Evolutionary conservation across 495 filamentous ascomycete genomes (phyloP).

Genomic region (Schizothecium vesticola): DNA sequence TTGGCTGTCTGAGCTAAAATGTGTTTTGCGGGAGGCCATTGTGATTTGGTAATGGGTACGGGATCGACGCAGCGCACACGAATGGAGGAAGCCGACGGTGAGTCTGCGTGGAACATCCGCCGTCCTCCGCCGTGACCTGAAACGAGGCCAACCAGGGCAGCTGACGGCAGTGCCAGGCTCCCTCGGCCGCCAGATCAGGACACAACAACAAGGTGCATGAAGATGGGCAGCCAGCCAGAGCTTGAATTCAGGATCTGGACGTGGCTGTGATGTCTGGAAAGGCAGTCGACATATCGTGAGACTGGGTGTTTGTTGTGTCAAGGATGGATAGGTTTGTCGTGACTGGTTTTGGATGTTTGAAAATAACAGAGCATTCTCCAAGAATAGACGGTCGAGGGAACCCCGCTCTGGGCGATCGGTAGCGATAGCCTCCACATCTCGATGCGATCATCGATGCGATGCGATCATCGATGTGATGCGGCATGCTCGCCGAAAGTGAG

Average conservation of each 20-base stretch:
- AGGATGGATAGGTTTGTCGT: neutral
- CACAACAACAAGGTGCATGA: neutral
- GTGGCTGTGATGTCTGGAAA: neutral
- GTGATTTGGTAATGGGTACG: neutral
- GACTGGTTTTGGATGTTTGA: neutral
- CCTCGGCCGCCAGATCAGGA: neutral
- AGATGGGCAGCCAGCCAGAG: neutral
- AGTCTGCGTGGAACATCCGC: neutral
- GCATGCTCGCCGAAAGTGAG: neutral
- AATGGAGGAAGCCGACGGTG: slow-evolving; percentile 10
- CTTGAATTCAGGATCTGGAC: neutral
- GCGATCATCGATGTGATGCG: neutral
- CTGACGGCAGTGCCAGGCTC: neutral
- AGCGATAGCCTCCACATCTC: neutral
- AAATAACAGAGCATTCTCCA: neutral
- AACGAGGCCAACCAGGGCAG: slow-evolving; percentile 10
- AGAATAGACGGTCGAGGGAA: neutral
- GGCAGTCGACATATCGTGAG: neutral
- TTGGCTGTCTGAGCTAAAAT: neutral
- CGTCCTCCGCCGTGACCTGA: slow-evolving; percentile 10
- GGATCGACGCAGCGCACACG: neutral
- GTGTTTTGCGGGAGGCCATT: slow-evolving; percentile 3
- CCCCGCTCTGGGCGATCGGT: neutral
- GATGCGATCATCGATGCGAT: neutral
- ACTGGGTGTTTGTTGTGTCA: neutral